Evolutionary conservation across 208 protist genomes (phyloP).

Genomic region (Crithidia thermophila): DNA sequence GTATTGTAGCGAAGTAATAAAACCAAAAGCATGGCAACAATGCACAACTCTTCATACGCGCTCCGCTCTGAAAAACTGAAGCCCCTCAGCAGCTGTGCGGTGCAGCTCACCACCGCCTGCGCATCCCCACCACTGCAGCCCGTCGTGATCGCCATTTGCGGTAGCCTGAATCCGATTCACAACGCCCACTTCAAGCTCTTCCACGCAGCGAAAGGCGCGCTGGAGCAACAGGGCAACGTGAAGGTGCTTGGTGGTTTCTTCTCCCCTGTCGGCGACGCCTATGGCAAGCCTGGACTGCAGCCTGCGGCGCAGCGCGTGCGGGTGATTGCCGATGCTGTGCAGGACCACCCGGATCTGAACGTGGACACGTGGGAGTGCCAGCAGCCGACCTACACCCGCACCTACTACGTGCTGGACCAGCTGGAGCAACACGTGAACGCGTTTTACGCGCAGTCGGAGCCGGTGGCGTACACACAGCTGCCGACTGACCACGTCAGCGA

Average conservation of each 20-base stretch:
- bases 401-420: conserved; percentile 65
- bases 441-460: conserved; percentile 44
- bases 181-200: conserved; percentile 71
- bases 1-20: too few species aligned
- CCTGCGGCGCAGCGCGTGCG: conserved; percentile 43
- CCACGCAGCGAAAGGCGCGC: conserved; percentile 35
- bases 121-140: conserved; percentile 18
- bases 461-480: conserved; percentile 16
- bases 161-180: conserved; percentile 87
- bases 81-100: conserved; percentile 4
- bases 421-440: conserved; percentile 49
- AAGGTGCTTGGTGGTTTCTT: conserved; percentile 77
- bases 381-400: conserved; percentile 67
- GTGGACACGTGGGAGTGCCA: conserved; percentile 82
- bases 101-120: background rate
- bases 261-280: conserved; percentile 78
- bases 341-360: conserved; percentile 41
- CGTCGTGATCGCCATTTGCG: conserved; percentile 69
- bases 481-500: conserved; percentile 16
- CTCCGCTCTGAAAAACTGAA: conserved; percentile 42
- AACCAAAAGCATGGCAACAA: too few species aligned
- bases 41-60: too few species aligned
- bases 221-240: conserved; percentile 11
- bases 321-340: conserved; percentile 43
- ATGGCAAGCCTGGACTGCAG: conserved; percentile 69